Evolutionary conservation across 768 basidiomycete genomes (phyloP), one percentile per base, ranked within the genome.

Genomic region (Neoboletus magnificus): DNA sequence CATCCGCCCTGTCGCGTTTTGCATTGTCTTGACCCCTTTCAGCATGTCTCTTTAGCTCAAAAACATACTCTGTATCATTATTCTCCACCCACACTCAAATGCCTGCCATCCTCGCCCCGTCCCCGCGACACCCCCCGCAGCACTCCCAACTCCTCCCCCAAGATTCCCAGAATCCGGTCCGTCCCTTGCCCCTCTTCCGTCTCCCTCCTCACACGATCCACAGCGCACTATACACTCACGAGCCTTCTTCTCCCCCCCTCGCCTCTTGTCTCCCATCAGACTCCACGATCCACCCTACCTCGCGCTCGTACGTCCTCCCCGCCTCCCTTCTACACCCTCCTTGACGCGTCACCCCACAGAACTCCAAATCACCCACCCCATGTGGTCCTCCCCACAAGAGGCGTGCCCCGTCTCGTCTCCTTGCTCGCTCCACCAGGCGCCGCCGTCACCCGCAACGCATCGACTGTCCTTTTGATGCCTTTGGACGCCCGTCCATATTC

Each of bases 101-200:
- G 75, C 72, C 74, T 59, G 62, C 76, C 67, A 77, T 81, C 69
- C 56, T 76, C 64, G 72, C 76, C 16, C 75, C 77, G 23, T 65
- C 70, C 10, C 74, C 76, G 13, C 73, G 73, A 62, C 58, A 59
- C 51, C 70, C 72, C 27, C 57, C 65, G 16, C 66, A 63, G 30
- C 54, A 46, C 43, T 36, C 59, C 13, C 50, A 25, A 33, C 50
- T 62, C 43, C 41, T 67, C 45, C 2, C 49, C 1, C 62, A 57
- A 5, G 55, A 54, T 48, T 20, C 45, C 1, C 32, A 9, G 5
- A 36, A 22, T 18, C 27, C 22, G n/a, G 64, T 60, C 47, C 36
- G 54, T 59, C 47, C 11, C 43, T 3, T 25, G 45, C 15, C 36
- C 51, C 23, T 46, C 60, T 27, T 37, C 20, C 27, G 27, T 33